Base-by-base conservation (phyloP, 306 rosid genomes). In the Hippophae rhamnoides region DNA sequence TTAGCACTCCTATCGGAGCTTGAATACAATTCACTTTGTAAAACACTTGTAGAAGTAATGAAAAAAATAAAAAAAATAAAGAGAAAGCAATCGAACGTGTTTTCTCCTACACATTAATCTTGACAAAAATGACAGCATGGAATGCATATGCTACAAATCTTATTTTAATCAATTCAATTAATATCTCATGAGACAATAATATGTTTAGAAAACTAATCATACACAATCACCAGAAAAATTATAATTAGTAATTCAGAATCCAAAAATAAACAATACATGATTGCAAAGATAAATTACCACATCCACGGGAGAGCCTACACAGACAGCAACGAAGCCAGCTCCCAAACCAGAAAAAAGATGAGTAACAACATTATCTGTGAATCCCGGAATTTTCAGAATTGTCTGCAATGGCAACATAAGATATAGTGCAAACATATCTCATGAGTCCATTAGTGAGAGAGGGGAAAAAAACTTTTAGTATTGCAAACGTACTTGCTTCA, bases 231-330 rank as follows among this genome's bases (percentile, higher is more conserved):
- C 43, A 14, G 40, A 57, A 11, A 52, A 41, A 6, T 7, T 50
- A 53, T 44, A 54, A 10, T 18, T 25, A 53, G 31, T 25, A 8
- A 47, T 41, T 8, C 52, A 61, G 48, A 70, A 60, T 56, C 57
- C 59, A 42, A 31, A 10, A 31, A 41, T 11, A 7, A 57, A 56
- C 25, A 13, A 8, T 56, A 7, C 3, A 62, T 38, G 43, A 23
- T 41, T 54, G 48, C 11, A 48, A 41, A 74, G 71, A 57, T 56
- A 58, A 41, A 46, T 85, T 87, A 92, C 98, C 98, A 92, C 98
- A 57, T 92, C 98, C 38, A 31, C 38, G 3, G 38, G 38, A 31
- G 38, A 31, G 38, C 38, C 38, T 31, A 31, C 5, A 31, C 38
- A 31, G 38, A 31, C 38, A 31, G 38, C 38, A 31, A 31, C 3